Evolutionary conservation across 2,329 filamentous ascomycete species (phyloP).

Genomic region (Dryadomyces quercivorus): DNA sequence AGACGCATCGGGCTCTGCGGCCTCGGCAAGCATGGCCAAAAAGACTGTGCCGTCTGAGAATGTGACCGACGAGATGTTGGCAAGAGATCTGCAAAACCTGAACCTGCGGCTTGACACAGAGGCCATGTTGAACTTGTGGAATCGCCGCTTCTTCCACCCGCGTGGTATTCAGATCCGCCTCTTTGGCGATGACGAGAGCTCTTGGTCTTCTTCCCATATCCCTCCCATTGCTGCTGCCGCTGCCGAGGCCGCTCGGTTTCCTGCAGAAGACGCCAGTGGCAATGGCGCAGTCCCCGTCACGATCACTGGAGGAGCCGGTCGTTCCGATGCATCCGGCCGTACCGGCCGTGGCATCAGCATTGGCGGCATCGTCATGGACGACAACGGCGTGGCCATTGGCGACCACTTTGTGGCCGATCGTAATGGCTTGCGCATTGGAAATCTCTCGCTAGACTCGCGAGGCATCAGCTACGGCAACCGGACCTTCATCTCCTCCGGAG

Average conservation of each 20-base stretch:
- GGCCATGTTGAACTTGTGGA: constrained; percentile 31
- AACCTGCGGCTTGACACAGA: too few relatives aligned
- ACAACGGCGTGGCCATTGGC: constrained; percentile 30
- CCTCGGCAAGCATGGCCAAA: neutral
- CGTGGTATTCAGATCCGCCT: constrained; percentile 30
- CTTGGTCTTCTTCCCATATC: neutral
- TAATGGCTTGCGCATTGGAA: constrained; percentile 33
- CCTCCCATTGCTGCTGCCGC: neutral
- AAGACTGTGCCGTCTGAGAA: neutral
- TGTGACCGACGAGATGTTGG: too few relatives aligned
- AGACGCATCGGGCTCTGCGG: too few relatives aligned
- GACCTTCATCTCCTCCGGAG: constrained; percentile 11
- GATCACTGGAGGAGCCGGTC: neutral
- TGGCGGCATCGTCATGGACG: constrained; percentile 28
- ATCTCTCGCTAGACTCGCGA: constrained; percentile 26
- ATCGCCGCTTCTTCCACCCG: constrained; percentile 41
- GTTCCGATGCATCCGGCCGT: neutral
- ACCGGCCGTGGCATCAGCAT: constrained; percentile 19
- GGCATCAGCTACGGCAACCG: constrained; percentile 17
- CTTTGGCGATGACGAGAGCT: neutral
- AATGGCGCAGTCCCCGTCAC: constrained; percentile 6
- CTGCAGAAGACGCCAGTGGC: neutral
- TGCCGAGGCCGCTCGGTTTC: neutral
- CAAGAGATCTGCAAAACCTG: too few relatives aligned
- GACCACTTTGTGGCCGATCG: constrained; percentile 30